Conservation (phyloP, 129 eudicot species). For the carrot (Daucus carota) region DH1_v3.0 NC_030381.2:40070501-40071000, state of each 20-base stretch:
- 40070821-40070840: constrained; percentile 91
- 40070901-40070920: background rate
- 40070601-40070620: constrained; percentile 55
- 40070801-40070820: constrained; percentile 84
- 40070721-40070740: constrained; percentile 54
- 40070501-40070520: constrained; percentile 82
- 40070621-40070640: constrained; percentile 35
- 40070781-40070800: constrained; percentile 71
- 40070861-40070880: constrained; percentile 75
- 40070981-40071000: background rate
- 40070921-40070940: background rate
- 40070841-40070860: constrained; percentile 85
- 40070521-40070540: constrained; percentile 91
- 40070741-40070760: constrained; percentile 91
- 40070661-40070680: constrained; percentile 76
- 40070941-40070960: background rate
- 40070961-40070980: background rate
- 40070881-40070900: constrained; percentile 33
- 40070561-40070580: constrained; percentile 72
- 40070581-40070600: constrained; percentile 81
- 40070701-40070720: constrained; percentile 77
- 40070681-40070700: constrained; percentile 54
- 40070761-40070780: constrained; percentile 64
- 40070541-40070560: constrained; percentile 92
- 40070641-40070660: constrained; percentile 90